Evolutionary conservation across 2,329 filamentous ascomycete genomes (phyloP).

Genomic region (Ascochyta fabae): DNA sequence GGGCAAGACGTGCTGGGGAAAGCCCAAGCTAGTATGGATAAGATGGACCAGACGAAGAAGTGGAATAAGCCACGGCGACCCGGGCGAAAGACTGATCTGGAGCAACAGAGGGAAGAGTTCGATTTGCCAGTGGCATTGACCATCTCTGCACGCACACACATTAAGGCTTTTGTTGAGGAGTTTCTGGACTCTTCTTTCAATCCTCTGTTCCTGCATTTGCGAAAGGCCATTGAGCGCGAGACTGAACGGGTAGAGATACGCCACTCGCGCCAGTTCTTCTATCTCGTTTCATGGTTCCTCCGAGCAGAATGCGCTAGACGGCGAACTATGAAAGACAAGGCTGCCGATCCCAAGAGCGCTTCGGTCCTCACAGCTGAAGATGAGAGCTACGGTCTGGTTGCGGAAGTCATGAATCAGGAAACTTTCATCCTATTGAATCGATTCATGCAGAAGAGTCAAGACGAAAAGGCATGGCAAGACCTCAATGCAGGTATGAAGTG

Average conservation of each 20-base stretch:
- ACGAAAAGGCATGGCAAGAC: slow-evolving; percentile 86
- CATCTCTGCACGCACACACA: slow-evolving; percentile 72
- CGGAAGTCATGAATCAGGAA: slow-evolving; percentile 89
- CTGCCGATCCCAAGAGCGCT: slow-evolving; percentile 54
- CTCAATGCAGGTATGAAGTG: slow-evolving; percentile 89
- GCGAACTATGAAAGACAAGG: slow-evolving; percentile 60
- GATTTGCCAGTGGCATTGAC: slow-evolving; percentile 75
- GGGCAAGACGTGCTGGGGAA: slow-evolving; percentile 85
- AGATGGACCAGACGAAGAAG: slow-evolving; percentile 90
- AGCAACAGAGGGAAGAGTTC: slow-evolving; percentile 65
- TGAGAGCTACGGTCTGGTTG: slow-evolving; percentile 84
- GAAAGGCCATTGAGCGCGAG: slow-evolving; percentile 89
- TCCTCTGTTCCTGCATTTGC: slow-evolving; percentile 79
- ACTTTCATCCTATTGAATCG: slow-evolving; percentile 90
- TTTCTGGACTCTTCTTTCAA: slow-evolving; percentile 97
- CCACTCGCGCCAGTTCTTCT: slow-evolving; percentile 88
- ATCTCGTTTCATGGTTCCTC: slow-evolving; percentile 90
- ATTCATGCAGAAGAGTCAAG: slow-evolving; percentile 77
- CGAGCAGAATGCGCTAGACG: slow-evolving; percentile 80
- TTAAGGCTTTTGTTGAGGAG: slow-evolving; percentile 85
- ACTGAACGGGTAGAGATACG: slow-evolving; percentile 78
- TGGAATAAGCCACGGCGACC: slow-evolving; percentile 79
- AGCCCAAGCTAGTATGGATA: slow-evolving; percentile 74
- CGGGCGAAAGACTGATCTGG: slow-evolving; percentile 50
- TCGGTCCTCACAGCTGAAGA: slow-evolving; percentile 57